Percentiles rank a stretch among this genome's conserved stretches.
phyloP scores from a whole-genome alignment of 169 alveolate genomes.

The Perkinsus marinus region DNA sequence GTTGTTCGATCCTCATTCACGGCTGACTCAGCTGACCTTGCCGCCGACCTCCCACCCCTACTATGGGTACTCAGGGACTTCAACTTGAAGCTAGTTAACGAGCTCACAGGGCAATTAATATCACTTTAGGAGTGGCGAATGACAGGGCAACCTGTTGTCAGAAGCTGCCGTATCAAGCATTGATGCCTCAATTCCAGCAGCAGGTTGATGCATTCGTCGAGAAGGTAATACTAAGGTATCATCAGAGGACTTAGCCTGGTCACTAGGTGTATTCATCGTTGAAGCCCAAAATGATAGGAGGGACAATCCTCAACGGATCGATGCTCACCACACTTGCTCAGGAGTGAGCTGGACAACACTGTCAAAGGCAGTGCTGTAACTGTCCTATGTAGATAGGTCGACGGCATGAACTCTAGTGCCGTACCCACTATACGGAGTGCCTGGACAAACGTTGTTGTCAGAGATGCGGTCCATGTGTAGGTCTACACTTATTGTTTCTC shows the following conservation, averaged over 20 bases:
- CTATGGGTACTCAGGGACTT: conserved; percentile 64
- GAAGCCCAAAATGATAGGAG: conserved; percentile 41
- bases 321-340: conserved; percentile 34
- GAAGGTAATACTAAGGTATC: conserved; percentile 22
- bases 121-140: conserved; percentile 12
- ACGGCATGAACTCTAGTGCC: conserved; percentile 51
- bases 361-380: not conserved
- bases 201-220: conserved; percentile 43
- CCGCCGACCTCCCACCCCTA: conserved; percentile 49
- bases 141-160: no score
- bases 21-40: conserved; percentile 7
- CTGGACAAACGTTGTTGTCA: conserved; percentile 33
- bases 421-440: conserved; percentile 64
- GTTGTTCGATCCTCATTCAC: conserved; percentile 13
- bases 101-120: conserved; percentile 31
- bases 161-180: conserved; percentile 40
- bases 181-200: conserved; percentile 48
- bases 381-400: conserved; percentile 27
- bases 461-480: not conserved
- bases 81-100: conserved; percentile 45
- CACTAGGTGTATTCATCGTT: not conserved
- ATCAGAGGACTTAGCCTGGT: no score
- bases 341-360: not conserved
- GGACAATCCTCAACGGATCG: conserved; percentile 47
- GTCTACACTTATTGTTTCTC: not conserved